A percentile compares a stretch with the other conserved stretches of the same genome.
These are phyloP conservation scores for Plasmodium sp. DNA, from an alignment of 169 alveolate species.

Conservation along the genomic window DNA sequence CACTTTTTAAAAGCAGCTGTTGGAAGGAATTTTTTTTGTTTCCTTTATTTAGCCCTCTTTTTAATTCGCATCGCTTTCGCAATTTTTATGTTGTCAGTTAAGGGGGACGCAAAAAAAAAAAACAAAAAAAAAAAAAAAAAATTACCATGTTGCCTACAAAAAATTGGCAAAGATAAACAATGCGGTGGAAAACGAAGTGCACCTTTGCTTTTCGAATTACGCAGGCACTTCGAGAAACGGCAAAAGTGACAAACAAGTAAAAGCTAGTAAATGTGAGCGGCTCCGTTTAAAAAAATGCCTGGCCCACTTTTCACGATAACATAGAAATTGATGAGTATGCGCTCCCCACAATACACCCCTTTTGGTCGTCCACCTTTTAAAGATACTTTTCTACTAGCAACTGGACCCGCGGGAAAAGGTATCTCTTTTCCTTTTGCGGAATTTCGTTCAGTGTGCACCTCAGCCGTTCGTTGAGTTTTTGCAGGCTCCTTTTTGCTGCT, in stretches of 20 bases:
- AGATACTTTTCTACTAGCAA: neutral
- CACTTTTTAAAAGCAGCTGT: neutral
- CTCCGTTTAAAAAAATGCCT: neutral
- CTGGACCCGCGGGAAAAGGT: constrained; percentile 8
- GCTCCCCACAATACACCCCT: neutral
- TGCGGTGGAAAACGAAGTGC: neutral
- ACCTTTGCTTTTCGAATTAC: neutral
- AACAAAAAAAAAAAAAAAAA: neutral
- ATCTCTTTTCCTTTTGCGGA: constrained; percentile 15
- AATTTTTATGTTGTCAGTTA: neutral
- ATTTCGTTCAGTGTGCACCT: constrained; percentile 9
- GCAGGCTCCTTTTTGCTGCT: neutral
- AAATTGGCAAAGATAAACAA: neutral
- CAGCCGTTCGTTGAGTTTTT: constrained; percentile 5
- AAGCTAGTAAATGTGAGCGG: neutral
- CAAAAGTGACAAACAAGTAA: neutral
- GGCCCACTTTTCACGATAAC: neutral
- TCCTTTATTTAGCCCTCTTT: neutral
- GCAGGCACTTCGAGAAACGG: neutral
- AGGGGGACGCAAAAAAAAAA: neutral
- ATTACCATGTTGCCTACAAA: neutral
- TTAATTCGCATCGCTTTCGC: neutral
- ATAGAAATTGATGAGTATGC: neutral
- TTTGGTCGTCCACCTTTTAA: neutral
- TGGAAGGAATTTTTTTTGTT: neutral